Percentiles rank a stretch among this genome's conserved stretches.
Conservation (phyloP, 305 asterid genomes). For the Fraxinus xanthoxyloides region DNA sequence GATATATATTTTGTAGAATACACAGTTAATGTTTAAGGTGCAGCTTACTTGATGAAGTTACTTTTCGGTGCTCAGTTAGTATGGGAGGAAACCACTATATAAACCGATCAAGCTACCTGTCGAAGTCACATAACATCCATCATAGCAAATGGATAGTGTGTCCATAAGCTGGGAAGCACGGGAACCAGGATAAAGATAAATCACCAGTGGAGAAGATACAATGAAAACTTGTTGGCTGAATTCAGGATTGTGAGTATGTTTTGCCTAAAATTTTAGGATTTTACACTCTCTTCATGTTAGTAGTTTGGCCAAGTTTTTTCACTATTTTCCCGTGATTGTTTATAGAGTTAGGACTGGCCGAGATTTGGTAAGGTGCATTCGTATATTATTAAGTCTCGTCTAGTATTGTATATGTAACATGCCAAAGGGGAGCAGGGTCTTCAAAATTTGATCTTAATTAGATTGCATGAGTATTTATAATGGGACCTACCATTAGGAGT, state of each 20-base stretch:
- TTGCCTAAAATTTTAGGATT: too few relatives aligned
- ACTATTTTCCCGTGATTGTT: neutral
- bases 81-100: neutral
- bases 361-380: neutral
- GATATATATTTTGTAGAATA: neutral
- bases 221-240: neutral
- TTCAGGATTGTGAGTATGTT: neutral
- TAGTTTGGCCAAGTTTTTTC: neutral
- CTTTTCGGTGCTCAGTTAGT: neutral
- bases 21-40: neutral
- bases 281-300: neutral
- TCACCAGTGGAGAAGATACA: neutral
- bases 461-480: too few relatives aligned
- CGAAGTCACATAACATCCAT: neutral
- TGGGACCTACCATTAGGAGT: neutral
- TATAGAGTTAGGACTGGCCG: neutral
- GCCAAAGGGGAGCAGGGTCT: neutral
- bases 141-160: neutral
- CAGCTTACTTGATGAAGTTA: neutral
- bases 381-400: neutral
- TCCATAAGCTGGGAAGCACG: neutral
- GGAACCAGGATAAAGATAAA: neutral
- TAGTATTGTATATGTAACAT: neutral
- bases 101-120: neutral
- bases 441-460: neutral